phyloP scores from a whole-genome alignment of 2,329 filamentous ascomycete genomes.

The Penicillium expansum region DNA sequence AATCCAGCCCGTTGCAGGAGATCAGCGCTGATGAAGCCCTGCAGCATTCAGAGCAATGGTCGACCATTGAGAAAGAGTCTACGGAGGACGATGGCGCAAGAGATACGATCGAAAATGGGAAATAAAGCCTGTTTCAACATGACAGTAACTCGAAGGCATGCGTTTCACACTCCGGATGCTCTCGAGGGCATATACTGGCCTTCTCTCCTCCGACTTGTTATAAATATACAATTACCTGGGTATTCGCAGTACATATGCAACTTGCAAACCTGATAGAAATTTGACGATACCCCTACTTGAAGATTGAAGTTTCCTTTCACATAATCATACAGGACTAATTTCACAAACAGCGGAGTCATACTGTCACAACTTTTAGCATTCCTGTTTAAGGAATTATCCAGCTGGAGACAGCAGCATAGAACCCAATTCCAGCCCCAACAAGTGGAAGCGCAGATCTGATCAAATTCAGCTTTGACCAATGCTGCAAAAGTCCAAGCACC shows the following conservation, averaged over 20 bases:
- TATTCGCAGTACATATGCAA: background rate
- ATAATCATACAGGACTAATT: background rate
- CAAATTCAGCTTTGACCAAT: slow-evolving; percentile 25
- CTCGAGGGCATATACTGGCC: background rate
- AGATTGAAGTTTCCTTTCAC: background rate
- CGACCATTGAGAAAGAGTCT: slow-evolving; percentile 31
- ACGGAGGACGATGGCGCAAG: slow-evolving; percentile 14
- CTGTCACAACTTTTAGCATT: background rate
- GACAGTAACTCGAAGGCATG: background rate
- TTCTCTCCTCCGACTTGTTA: slow-evolving; percentile 1
- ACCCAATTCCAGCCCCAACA: slow-evolving; percentile 25
- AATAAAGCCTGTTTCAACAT: background rate
- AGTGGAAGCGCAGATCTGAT: slow-evolving; percentile 25
- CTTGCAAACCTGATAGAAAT: slow-evolving; percentile 5
- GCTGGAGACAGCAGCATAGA: slow-evolving; percentile 17
- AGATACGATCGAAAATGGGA: background rate
- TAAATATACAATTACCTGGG: slow-evolving; percentile 4
- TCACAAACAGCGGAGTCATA: background rate
- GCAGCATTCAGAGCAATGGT: slow-evolving; percentile 40
- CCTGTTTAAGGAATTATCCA: slow-evolving; percentile 1
- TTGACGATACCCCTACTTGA: slow-evolving; percentile 16
- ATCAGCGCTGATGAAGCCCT: slow-evolving; percentile 34
- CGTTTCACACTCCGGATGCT: background rate
- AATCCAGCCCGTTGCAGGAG: slow-evolving; percentile 26
- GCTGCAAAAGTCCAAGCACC: slow-evolving; percentile 18